Conservation (phyloP, 768 basidiomycete genomes). For the Lactifluus hygrophoroides region DNA sequence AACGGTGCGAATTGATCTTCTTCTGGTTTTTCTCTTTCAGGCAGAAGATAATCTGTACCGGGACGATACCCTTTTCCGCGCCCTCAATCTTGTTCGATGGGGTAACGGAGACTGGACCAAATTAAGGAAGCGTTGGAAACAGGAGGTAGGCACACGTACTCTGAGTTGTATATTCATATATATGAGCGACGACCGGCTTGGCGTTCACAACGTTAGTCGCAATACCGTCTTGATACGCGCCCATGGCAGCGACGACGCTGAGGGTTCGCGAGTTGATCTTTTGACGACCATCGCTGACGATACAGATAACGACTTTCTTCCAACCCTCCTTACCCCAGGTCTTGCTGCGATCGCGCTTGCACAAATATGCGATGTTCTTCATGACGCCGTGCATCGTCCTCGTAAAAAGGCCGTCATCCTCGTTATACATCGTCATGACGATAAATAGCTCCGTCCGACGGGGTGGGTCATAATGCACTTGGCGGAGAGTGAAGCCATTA, state of each 20-base stretch:
- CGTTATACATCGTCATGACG: constrained; percentile 98
- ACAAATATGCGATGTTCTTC: constrained; percentile 86
- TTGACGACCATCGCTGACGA: constrained; percentile 77
- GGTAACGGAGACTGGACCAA: constrained; percentile 59
- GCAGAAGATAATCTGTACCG: constrained; percentile 90
- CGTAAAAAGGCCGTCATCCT: constrained; percentile 83
- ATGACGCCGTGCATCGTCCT: constrained; percentile 95
- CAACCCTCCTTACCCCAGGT: constrained; percentile 97
- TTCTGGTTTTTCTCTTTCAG: constrained; percentile 91
- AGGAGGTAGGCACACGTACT: constrained; percentile 37
- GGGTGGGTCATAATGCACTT: constrained; percentile 86
- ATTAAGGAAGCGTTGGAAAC: neutral
- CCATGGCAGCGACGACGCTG: constrained; percentile 87
- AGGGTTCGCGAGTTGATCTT: constrained; percentile 82
- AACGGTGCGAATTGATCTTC: constrained; percentile 91
- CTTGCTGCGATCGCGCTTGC: constrained; percentile 77
- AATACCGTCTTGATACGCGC: constrained; percentile 89
- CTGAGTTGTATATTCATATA: constrained; percentile 93
- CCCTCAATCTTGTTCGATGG: constrained; percentile 77
- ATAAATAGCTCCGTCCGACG: constrained; percentile 91
- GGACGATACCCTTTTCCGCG: constrained; percentile 70
- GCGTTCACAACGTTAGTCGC: constrained; percentile 82
- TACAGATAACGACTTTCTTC: constrained; percentile 96
- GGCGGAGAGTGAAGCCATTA: constrained; percentile 77
- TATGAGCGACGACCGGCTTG: constrained; percentile 78